Evolutionary conservation across 1,284 basidiomycete genomes (phyloP).

Genomic region (Fereydounia khargensis): DNA sequence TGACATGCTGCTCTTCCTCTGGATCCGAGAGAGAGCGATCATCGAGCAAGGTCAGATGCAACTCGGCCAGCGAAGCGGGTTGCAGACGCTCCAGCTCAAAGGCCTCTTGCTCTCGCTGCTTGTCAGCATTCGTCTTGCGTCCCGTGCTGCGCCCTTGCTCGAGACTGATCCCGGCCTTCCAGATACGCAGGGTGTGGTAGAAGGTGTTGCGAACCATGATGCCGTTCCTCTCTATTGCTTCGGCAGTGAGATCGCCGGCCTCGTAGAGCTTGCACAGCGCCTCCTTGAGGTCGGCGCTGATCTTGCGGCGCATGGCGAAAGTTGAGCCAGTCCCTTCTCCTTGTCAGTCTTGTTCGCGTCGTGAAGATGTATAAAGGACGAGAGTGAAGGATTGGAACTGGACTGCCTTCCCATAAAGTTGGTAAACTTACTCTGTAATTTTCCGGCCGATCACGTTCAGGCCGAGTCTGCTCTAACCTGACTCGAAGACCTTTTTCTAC

Average conservation of each 20-base stretch:
- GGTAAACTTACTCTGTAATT: too few relatives aligned
- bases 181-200: slow-evolving; percentile 32
- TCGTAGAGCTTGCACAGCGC: slow-evolving; percentile 37
- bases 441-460: too few relatives aligned
- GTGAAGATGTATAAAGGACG: too few relatives aligned
- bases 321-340: too few relatives aligned
- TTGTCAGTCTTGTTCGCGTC: too few relatives aligned
- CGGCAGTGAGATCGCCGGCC: slow-evolving; percentile 32
- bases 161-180: slow-evolving; percentile 29
- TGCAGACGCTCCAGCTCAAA: slow-evolving; percentile 18
- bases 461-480: too few relatives aligned
- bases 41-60: slow-evolving; percentile 17
- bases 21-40: background rate
- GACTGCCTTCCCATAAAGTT: too few relatives aligned
- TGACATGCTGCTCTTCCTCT: background rate
- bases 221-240: slow-evolving; percentile 33
- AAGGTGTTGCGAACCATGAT: slow-evolving; percentile 38
- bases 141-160: slow-evolving; percentile 36
- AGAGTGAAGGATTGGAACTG: too few relatives aligned
- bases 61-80: slow-evolving; percentile 12
- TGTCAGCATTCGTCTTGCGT: slow-evolving; percentile 34
- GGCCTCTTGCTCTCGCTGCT: slow-evolving; percentile 27
- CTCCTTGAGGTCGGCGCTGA: slow-evolving; percentile 38
- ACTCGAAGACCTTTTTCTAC: too few relatives aligned
- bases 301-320: slow-evolving; percentile 30